A percentile compares a stretch with the other conserved stretches of the same genome.
phyloP scores from a whole-genome alignment of 164 flowering plant genomes.

The Piper longum region DNA sequence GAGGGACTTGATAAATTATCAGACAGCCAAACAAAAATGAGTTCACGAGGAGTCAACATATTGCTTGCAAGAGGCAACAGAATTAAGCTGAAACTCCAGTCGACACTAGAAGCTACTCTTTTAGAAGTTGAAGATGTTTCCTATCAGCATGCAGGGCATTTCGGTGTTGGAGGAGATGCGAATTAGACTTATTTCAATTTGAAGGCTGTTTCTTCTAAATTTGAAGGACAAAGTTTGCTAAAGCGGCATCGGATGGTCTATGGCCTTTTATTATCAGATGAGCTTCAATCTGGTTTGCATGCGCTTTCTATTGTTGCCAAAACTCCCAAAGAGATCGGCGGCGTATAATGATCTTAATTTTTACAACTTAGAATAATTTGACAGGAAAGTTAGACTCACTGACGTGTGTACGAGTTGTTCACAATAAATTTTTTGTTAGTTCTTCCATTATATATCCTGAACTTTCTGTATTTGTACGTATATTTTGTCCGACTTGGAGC shows the following conservation, averaged over 20 bases:
- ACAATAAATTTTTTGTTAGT: too few species aligned
- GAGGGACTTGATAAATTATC: too few species aligned
- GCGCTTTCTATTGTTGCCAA: slow-evolving; percentile 80
- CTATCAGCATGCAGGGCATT: slow-evolving; percentile 75
- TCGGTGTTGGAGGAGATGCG: slow-evolving; percentile 37
- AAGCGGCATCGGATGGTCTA: slow-evolving; percentile 79
- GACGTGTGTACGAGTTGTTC: not conserved
- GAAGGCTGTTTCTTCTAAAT: slow-evolving; percentile 53
- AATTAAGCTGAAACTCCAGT: slow-evolving; percentile 40
- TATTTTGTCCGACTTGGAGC: not conserved
- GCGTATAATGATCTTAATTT: not conserved
- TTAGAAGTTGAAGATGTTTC: slow-evolving; percentile 72
- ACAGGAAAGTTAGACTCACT: not conserved
- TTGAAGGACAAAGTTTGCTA: slow-evolving; percentile 60
- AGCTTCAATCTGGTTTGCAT: slow-evolving; percentile 64
- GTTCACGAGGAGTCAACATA: slow-evolving; percentile 24
- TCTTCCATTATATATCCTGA: not conserved
- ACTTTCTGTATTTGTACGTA: not conserved
- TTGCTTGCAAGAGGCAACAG: slow-evolving; percentile 38
- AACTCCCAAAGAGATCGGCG: slow-evolving; percentile 52
- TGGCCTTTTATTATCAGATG: slow-evolving; percentile 49
- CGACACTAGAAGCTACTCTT: slow-evolving; percentile 31
- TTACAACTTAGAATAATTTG: not conserved
- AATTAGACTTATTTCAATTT: slow-evolving; percentile 75
- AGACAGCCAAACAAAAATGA: slow-evolving; percentile 13